These are phyloP conservation scores for Tolypocladium tropicale DNA, from an alignment of 2,329 filamentous ascomycete species.

Conservation along the genomic window DNA sequence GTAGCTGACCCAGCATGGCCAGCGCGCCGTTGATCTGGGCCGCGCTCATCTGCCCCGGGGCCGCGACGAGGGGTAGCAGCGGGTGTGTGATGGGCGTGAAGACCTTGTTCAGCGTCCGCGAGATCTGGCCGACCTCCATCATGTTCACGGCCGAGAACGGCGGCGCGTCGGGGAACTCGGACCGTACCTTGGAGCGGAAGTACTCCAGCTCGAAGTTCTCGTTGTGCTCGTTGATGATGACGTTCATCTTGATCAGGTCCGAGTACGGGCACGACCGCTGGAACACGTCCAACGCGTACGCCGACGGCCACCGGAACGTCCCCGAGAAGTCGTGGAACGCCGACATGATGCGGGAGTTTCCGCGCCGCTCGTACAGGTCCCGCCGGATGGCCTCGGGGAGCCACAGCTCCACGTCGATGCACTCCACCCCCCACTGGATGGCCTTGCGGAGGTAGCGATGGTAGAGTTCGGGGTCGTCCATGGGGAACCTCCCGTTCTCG, in stretches of 20 bases:
- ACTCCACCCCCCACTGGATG: conserved; percentile 83
- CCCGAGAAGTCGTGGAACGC: conserved; percentile 85
- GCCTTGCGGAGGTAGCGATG: conserved; percentile 74
- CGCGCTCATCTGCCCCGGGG: conserved; percentile 75
- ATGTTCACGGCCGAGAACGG: conserved; percentile 80
- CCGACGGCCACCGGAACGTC: conserved; percentile 71
- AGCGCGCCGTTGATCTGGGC: conserved; percentile 76
- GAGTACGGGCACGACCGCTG: conserved; percentile 61
- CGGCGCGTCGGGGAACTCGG: conserved; percentile 57
- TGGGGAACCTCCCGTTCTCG: conserved; percentile 77
- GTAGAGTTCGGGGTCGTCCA: conserved; percentile 66
- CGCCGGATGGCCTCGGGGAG: conserved; percentile 66
- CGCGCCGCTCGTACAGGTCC: conserved; percentile 57
- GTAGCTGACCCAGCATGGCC: conserved; percentile 69
- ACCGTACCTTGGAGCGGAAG: conserved; percentile 67
- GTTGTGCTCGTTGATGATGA: conserved; percentile 69
- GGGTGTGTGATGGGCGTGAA: conserved; percentile 86
- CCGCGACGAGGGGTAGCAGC: conserved; percentile 71
- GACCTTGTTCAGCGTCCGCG: conserved; percentile 72
- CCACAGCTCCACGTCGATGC: conserved; percentile 84
- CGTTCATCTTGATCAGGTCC: conserved; percentile 87
- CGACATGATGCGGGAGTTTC: conserved; percentile 80
- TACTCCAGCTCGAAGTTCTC: conserved; percentile 88
- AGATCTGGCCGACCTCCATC: conserved; percentile 78
- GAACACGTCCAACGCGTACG: conserved; percentile 62